Evolutionary conservation across 78 protist species (phyloP).

Genomic region (Speleostelium caveatum): DNA sequence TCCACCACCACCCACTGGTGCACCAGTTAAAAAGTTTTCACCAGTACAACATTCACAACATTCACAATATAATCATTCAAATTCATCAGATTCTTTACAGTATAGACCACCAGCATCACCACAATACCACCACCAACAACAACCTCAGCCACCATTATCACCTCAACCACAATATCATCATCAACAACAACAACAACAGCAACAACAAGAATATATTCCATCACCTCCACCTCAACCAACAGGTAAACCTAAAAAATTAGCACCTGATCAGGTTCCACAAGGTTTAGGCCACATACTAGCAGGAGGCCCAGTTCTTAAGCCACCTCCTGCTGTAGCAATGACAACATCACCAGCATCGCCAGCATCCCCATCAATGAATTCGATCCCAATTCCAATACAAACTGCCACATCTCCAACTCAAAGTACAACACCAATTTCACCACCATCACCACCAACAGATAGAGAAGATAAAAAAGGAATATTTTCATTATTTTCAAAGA

Average conservation of each 20-base stretch:
- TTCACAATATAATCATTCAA: not conserved
- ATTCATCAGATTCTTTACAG: too few relatives aligned
- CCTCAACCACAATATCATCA: conserved; percentile 4
- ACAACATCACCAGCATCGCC: not conserved
- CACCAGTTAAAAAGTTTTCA: conserved; percentile 12
- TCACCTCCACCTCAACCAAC: conserved; percentile 65
- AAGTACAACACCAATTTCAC: conserved; percentile 5
- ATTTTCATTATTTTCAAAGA: conserved; percentile 4
- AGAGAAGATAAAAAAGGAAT: conserved; percentile 57
- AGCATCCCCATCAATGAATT: not conserved
- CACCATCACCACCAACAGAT: conserved; percentile 63
- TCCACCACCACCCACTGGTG: conserved; percentile 17
- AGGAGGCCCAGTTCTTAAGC: not conserved
- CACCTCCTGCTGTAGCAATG: not conserved
- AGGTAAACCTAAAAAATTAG: conserved; percentile 39
- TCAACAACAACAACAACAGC: not conserved
- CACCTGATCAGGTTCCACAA: conserved; percentile 45
- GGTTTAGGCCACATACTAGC: conserved; percentile 28
- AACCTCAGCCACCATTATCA: not conserved
- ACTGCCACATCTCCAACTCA: conserved; percentile 28
- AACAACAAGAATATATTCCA: conserved; percentile 10
- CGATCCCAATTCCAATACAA: not conserved
- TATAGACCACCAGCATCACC: not conserved
- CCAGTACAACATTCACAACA: not conserved
- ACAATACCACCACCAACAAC: not conserved